Evolutionary conservation across 2,329 filamentous ascomycete genomes (phyloP).

Genomic region (Chalaropsis ovoidea): DNA sequence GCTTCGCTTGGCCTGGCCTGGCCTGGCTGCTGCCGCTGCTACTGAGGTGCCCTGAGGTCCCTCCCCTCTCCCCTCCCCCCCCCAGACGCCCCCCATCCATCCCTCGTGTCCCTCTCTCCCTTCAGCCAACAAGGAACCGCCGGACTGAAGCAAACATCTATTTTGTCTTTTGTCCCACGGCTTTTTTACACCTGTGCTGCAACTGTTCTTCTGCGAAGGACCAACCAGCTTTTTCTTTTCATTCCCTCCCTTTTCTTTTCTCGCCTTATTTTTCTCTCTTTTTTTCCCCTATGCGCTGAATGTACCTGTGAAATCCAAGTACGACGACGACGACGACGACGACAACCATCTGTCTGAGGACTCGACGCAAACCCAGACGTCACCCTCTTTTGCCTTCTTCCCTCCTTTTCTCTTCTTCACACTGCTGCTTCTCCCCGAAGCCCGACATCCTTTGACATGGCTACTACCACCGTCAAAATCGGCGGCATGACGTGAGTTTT

Average conservation of each 20-base stretch:
- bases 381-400: conserved; percentile 8
- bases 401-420: conserved; percentile 2
- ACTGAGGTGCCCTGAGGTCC: neutral
- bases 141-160: conserved; percentile 2
- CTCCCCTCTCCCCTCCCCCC: neutral
- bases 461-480: conserved; percentile 81
- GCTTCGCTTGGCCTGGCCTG: neutral
- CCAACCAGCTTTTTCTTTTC: neutral
- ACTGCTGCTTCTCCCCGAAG: conserved; percentile 7
- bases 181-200: neutral
- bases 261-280: neutral
- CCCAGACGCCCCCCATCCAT: neutral
- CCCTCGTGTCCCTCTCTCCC: no score
- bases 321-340: no score
- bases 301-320: neutral
- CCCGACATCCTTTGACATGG: conserved; percentile 42
- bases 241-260: neutral
- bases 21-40: neutral
- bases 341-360: conserved; percentile 14
- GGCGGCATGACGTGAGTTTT: conserved; percentile 68
- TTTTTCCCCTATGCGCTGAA: conserved; percentile 10
- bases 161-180: no score
- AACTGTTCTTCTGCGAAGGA: neutral
- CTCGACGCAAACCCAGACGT: conserved; percentile 13
- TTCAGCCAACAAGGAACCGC: neutral